phyloP scores from a whole-genome alignment of 2,329 filamentous ascomycete species.

The Neofusicoccum laricinum region DNA sequence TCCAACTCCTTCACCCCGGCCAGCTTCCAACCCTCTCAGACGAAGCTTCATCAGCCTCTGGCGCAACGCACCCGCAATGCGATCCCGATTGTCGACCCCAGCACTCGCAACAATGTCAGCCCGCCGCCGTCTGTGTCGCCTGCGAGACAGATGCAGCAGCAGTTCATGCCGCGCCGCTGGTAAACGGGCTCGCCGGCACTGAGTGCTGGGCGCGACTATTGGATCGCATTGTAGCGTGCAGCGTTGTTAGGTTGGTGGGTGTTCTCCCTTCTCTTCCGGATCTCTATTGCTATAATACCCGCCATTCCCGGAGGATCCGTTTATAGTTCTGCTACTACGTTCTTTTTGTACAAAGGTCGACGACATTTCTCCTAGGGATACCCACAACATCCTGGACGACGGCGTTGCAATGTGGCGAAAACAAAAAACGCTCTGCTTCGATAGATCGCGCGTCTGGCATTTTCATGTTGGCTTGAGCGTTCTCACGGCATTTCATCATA shows the following conservation, averaged over 20 bases:
- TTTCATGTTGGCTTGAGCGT: slow-evolving; percentile 29
- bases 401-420: slow-evolving; percentile 39
- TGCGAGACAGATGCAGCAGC: slow-evolving; percentile 60
- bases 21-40: slow-evolving; percentile 56
- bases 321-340: slow-evolving; percentile 36
- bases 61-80: slow-evolving; percentile 89
- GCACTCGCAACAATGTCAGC: slow-evolving; percentile 85
- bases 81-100: slow-evolving; percentile 96
- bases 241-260: slow-evolving; percentile 41
- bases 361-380: slow-evolving; percentile 38
- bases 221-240: slow-evolving; percentile 34
- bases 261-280: slow-evolving; percentile 21
- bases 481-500: slow-evolving; percentile 19
- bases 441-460: slow-evolving; percentile 31
- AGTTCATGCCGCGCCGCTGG: slow-evolving; percentile 49
- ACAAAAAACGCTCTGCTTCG: slow-evolving; percentile 21
- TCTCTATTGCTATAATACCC: slow-evolving; percentile 16
- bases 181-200: slow-evolving; percentile 33
- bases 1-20: slow-evolving; percentile 55
- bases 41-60: slow-evolving; percentile 88
- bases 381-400: slow-evolving; percentile 37
- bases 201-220: slow-evolving; percentile 20
- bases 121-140: slow-evolving; percentile 73
- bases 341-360: slow-evolving; percentile 40
- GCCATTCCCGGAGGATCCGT: slow-evolving; percentile 38